Percentiles rank a stretch among this genome's conserved stretches.
Conservation (phyloP, 306 rosid genomes). For the Hippophae rhamnoides region DNA sequence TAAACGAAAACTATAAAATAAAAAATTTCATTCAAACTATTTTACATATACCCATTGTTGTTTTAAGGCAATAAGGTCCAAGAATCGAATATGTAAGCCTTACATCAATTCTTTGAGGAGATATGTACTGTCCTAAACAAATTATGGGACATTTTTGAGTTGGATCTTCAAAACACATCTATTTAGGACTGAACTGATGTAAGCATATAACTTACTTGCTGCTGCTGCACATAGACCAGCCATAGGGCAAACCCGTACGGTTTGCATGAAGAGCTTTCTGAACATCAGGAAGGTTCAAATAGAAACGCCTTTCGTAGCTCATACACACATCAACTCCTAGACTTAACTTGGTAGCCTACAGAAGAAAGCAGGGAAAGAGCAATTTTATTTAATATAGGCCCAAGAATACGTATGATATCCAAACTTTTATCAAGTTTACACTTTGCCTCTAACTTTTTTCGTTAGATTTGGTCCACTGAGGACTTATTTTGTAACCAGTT, state of each 20-base stretch:
- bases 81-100: no score
- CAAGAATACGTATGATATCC: no score
- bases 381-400: neutral
- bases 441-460: no score
- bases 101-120: no score
- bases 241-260: slow-evolving; percentile 63
- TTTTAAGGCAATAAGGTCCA: no score
- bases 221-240: slow-evolving; percentile 75
- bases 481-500: no score
- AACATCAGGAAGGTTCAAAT: slow-evolving; percentile 79
- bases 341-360: slow-evolving; percentile 76
- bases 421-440: no score
- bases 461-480: no score
- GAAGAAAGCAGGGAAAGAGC: neutral
- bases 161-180: neutral
- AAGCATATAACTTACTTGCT: slow-evolving; percentile 11
- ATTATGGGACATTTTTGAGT: no score
- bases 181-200: neutral
- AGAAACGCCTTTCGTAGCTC: slow-evolving; percentile 42
- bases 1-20: neutral
- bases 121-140: no score
- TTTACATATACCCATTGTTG: neutral
- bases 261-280: slow-evolving; percentile 92
- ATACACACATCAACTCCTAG: slow-evolving; percentile 79
- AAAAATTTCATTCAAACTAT: neutral